Base-by-base conservation (phyloP, 768 basidiomycete species). In the Vishniacozyma victoriae region DNA sequence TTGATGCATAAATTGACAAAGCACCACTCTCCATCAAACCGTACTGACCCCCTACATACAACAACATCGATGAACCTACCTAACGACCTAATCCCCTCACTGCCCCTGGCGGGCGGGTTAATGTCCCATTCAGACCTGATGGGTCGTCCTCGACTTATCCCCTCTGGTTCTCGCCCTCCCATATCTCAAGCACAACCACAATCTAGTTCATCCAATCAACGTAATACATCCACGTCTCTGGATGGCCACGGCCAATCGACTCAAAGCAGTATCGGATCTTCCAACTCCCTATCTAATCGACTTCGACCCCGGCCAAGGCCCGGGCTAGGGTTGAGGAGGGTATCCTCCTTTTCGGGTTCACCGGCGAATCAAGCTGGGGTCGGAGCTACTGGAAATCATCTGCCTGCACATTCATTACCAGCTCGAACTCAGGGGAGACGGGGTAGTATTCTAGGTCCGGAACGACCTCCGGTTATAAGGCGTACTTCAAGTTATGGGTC, bases 31-130 rank as follows among this genome's bases (percentile, higher is more conserved):
- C n/a, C n/a, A n/a, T n/a, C n/a, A n/a, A n/a, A n/a, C n/a, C n/a
- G n/a, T n/a, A n/a, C n/a, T n/a, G n/a, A n/a, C n/a, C n/a, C n/a
- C n/a, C n/a, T n/a, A n/a, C n/a, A n/a, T n/a, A n/a, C n/a, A n/a
- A n/a, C n/a, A n/a, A n/a, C n/a, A n/a, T n/a, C n/a, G n/a, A n/a
- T n/a, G n/a, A n/a, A n/a, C n/a, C n/a, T n/a, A n/a, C n/a, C n/a
- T n/a, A n/a, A n/a, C n/a, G 41, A 38, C 9, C 46, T 61, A 9
- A 57, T 61, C 26, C 59, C 59, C 11, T 54, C 55, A 2, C 38
- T 61, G 2, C 46, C 44, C 4, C 27, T n/a, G 4, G 15, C 41
- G 19, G 46, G 39, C 3, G 46, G 45, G 4, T 35, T 7, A 7
- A 24, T 50, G 16, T 35, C 31, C 3, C 46, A 42, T 36, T 35